A percentile compares a stretch with the other conserved stretches of the same genome.
phyloP scores from a whole-genome alignment of 2,329 filamentous ascomycete species.

The Cladosporium sp. region DNA sequence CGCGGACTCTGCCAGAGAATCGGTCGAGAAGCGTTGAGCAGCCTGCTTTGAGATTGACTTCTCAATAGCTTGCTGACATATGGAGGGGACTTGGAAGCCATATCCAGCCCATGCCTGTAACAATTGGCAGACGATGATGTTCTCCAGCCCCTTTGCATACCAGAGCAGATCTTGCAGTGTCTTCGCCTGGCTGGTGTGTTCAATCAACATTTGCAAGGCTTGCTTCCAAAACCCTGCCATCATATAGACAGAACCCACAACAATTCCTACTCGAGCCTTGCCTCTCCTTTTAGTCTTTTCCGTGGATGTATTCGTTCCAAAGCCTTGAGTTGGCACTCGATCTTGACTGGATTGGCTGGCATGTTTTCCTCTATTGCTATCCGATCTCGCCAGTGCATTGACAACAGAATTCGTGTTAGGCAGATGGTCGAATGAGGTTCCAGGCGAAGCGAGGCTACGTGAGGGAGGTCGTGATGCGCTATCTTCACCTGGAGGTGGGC shows the following conservation, averaged over 20 bases:
- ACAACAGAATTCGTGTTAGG: conserved; percentile 40
- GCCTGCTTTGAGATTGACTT: conserved; percentile 21
- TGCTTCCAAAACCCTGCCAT: conserved; percentile 87
- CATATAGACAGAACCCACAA: conserved; percentile 81
- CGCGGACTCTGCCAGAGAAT: conserved; percentile 10
- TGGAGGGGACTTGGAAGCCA: conserved; percentile 65
- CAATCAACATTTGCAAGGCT: conserved; percentile 75
- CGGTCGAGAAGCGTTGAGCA: conserved; percentile 19
- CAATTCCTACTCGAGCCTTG: conserved; percentile 71
- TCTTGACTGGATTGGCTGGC: conserved; percentile 43
- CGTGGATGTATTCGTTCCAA: conserved; percentile 54
- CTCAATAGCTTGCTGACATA: conserved; percentile 29
- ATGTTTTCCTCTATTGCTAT: conserved; percentile 26
- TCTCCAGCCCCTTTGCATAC: conserved; percentile 92
- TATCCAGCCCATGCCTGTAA: conserved; percentile 79
- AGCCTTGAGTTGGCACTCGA: conserved; percentile 61
- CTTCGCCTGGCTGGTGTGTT: conserved; percentile 72
- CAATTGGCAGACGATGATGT: conserved; percentile 75
- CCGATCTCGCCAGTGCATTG: conserved; percentile 35
- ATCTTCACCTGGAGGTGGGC: conserved; percentile 22
- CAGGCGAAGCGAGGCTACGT: conserved; percentile 35
- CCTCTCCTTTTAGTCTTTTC: conserved; percentile 67
- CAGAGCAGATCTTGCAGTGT: conserved; percentile 88
- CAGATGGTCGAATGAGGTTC: conserved; percentile 54
- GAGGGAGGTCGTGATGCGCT: conserved; percentile 20